phyloP scores from a whole-genome alignment of 1,284 basidiomycete species.

The Trametes polyzona region DNA sequence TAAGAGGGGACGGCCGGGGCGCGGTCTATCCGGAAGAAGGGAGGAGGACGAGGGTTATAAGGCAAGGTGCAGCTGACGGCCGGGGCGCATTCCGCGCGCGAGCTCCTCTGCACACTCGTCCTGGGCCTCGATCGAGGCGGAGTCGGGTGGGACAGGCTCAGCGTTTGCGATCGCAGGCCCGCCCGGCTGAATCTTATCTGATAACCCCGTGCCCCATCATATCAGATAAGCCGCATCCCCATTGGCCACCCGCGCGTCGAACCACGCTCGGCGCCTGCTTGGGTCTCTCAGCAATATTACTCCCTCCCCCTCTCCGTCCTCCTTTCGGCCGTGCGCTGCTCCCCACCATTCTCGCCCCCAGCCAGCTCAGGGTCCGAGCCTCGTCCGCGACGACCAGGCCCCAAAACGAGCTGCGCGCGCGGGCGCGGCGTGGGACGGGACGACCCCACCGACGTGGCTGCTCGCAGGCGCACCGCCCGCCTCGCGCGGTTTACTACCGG shows the following conservation, averaged over 20 bases:
- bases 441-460: background rate
- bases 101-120: background rate
- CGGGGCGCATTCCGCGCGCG: background rate
- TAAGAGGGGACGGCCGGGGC: slow-evolving; percentile 19
- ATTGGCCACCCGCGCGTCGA: slow-evolving; percentile 17
- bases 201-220: slow-evolving; percentile 21
- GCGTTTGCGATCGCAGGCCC: slow-evolving; percentile 6
- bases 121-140: background rate
- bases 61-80: background rate
- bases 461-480: slow-evolving; percentile 7
- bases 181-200: slow-evolving; percentile 23
- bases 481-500: background rate
- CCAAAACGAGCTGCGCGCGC: background rate
- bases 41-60: slow-evolving; percentile 24
- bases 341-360: background rate
- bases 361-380: background rate
- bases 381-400: background rate
- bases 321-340: slow-evolving; percentile 4
- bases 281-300: background rate
- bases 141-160: slow-evolving; percentile 4
- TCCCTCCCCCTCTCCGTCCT: background rate
- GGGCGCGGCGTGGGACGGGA: background rate
- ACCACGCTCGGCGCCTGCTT: background rate
- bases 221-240: slow-evolving; percentile 24
- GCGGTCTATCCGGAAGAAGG: slow-evolving; percentile 17